A percentile compares a stretch with the other conserved stretches of the same genome.
Evolutionary conservation across 73 alveolate genomes (phyloP).

Genomic region (Paramecium caudatum): DNA sequence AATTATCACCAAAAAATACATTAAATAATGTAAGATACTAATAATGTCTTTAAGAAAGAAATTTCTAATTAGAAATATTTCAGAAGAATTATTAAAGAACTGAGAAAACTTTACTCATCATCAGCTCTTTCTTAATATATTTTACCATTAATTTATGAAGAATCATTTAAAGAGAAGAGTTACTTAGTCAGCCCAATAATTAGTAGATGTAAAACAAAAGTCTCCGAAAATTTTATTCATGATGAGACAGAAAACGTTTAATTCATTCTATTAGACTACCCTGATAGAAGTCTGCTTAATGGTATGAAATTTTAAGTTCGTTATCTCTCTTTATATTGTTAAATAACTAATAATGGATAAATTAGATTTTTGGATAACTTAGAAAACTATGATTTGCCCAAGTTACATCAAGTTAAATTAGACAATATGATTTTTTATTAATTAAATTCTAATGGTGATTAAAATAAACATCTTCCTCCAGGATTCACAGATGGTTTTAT

Average conservation of each 20-base stretch:
- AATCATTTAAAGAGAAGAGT: background rate
- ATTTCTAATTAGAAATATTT: conserved; percentile 1
- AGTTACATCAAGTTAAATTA: background rate
- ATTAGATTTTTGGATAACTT: background rate
- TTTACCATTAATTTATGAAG: background rate
- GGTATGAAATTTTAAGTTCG: background rate
- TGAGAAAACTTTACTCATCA: background rate
- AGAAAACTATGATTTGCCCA: background rate
- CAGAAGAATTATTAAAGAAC: conserved; percentile 9
- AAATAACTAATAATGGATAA: background rate
- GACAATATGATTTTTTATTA: conserved; percentile 4
- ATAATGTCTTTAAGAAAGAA: background rate
- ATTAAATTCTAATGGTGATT: background rate
- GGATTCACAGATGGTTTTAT: background rate
- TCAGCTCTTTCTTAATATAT: background rate
- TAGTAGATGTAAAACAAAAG: background rate
- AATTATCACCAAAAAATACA: background rate
- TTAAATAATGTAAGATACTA: background rate
- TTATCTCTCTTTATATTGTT: background rate
- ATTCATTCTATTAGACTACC: background rate
- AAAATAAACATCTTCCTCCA: conserved; percentile 4
- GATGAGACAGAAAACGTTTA: background rate
- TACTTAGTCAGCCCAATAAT: conserved; percentile 16
- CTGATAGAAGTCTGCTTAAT: background rate
- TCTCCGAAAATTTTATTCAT: background rate